Percentiles rank a stretch among this genome's conserved stretches.
phyloP scores from a whole-genome alignment of 352 stramenopile genomes.

The Phytophthora cactorum region DNA sequence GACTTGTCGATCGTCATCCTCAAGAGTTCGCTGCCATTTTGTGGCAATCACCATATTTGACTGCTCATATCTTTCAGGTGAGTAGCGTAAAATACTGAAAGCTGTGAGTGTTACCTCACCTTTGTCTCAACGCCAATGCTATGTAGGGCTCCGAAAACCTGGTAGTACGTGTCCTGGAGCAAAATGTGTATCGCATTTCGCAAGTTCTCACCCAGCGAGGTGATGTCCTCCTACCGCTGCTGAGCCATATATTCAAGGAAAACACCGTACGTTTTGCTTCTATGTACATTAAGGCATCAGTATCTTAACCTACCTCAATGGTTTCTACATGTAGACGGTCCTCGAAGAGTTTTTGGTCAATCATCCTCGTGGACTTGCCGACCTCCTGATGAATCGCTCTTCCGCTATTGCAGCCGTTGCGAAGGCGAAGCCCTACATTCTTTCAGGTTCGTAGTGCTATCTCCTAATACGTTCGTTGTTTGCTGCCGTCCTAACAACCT shows the following conservation, averaged over 20 bases:
- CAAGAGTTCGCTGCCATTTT: constrained; percentile 62
- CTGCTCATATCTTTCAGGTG: constrained; percentile 77
- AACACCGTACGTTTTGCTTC: constrained; percentile 44
- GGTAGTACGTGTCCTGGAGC: constrained; percentile 71
- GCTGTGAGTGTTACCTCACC: neutral
- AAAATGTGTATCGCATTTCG: constrained; percentile 74
- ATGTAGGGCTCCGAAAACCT: constrained; percentile 57
- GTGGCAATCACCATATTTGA: constrained; percentile 66
- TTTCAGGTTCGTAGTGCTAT: constrained; percentile 40
- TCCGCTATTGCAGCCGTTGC: constrained; percentile 52
- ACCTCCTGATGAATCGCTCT: constrained; percentile 65
- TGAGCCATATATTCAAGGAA: constrained; percentile 70
- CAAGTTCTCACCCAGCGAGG: constrained; percentile 57
- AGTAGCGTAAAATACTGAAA: neutral
- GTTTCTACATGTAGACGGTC: constrained; percentile 33
- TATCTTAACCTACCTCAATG: neutral
- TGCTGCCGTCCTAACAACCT: constrained; percentile 3
- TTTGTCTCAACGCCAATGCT: neutral
- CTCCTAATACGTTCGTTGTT: neutral
- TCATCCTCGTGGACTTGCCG: constrained; percentile 62
- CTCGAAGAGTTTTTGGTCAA: constrained; percentile 77
- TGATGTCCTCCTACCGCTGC: constrained; percentile 59
- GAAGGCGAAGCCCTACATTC: constrained; percentile 61
- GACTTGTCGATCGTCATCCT: constrained; percentile 65
- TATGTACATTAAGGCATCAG: neutral